phyloP scores from a whole-genome alignment of 345 rosid species.

The Luvunga scandens region DNA sequence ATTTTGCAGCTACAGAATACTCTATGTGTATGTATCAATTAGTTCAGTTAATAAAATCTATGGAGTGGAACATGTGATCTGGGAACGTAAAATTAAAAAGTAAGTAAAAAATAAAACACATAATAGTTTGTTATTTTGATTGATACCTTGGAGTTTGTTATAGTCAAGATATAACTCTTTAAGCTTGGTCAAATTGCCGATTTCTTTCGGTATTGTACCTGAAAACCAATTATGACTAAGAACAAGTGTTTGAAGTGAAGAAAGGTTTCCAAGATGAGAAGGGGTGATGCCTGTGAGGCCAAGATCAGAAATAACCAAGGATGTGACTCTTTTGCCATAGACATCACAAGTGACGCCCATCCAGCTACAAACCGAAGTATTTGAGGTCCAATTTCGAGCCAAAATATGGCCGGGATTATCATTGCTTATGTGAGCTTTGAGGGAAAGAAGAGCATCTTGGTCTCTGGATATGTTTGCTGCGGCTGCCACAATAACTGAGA shows the following conservation, averaged over 20 bases:
- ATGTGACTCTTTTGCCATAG: too few relatives aligned
- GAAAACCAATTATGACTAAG: neutral
- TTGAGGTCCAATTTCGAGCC: neutral
- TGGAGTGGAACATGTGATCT: too few relatives aligned
- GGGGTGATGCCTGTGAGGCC: conserved; percentile 13
- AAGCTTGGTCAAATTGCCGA: too few relatives aligned
- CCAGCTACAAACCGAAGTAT: neutral
- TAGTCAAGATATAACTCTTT: too few relatives aligned
- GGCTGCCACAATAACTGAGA: neutral
- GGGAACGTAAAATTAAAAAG: too few relatives aligned
- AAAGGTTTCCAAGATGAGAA: neutral
- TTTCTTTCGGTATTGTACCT: neutral
- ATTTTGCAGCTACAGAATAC: too few relatives aligned
- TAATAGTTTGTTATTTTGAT: too few relatives aligned
- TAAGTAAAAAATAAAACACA: too few relatives aligned
- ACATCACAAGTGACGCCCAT: neutral
- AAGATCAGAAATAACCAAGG: conserved; percentile 11
- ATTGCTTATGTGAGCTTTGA: neutral
- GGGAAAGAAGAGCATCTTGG: neutral
- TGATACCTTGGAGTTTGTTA: too few relatives aligned
- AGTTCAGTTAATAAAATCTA: too few relatives aligned
- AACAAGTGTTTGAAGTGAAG: neutral
- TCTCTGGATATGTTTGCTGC: neutral
- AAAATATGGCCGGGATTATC: neutral
- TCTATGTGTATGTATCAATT: too few relatives aligned